Base-by-base conservation (phyloP, 1,284 basidiomycete species). In the Phellinidium pouzarii region DNA sequence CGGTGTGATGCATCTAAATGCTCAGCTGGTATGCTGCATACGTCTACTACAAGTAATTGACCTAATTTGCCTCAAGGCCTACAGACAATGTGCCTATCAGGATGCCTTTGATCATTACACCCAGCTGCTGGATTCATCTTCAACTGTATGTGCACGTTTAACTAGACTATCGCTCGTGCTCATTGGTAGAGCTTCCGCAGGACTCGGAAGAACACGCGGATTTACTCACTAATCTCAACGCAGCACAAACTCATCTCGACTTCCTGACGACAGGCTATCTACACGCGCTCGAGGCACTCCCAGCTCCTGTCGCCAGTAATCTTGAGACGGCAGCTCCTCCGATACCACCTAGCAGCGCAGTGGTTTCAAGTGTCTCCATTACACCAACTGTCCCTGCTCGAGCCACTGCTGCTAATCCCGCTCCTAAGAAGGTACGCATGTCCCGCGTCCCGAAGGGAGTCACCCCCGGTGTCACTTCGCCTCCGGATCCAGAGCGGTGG, bases 191-290 rank as follows among this genome's bases (percentile, higher is more conserved):
- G 38, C 61, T 49, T 50, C 23, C n/a, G 19, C 63, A 91, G 87
- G 71, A 82, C 59, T 84, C 89, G n/a, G 85, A 92, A 62, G 91
- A 94, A 71, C 80, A 90, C 63, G 79, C 84, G 5, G 91, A 94
- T 64, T 83, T 94, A 62, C 72, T 87, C 46, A 90, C 81, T 54
- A 94, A 94, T 67, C 78, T 92, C 53, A 74, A 79, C 44, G 88
- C 91, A 1, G 77, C 89, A 0, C 81, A 89, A 63, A 75, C 77
- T 54, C 87, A 92, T 64, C 77, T 90, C 53, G 84, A 90, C 62
- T 94, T 94, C 70, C 78, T 91, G 64, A 78, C 77, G 59, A 75
- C 78, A 37, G 80, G 77, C 37, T 92, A 80, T 70, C 72, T 83
- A 38, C 77, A 73, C 49, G 73, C 79, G 17, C 73, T 91, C 19